Conservation (phyloP, 371 early-diverging fungal species). For the Mucor racemosus region DNA sequence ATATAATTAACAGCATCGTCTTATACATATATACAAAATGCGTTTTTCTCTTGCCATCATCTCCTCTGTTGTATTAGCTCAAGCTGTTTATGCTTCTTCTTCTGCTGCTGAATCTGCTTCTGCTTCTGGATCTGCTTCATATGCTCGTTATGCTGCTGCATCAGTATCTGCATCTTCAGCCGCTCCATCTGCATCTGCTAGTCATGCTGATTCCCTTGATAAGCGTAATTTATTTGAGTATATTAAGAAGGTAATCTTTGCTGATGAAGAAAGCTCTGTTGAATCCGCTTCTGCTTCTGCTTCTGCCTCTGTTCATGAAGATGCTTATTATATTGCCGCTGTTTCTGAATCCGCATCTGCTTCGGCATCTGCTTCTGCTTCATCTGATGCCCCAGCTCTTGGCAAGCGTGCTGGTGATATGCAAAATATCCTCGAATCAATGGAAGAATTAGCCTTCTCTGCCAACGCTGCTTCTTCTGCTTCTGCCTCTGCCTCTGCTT, state of each 20-base stretch:
- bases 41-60: conserved; percentile 28
- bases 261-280: background rate
- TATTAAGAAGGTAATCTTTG: conserved; percentile 10
- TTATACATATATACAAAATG: conserved; percentile 16
- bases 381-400: no score
- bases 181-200: background rate
- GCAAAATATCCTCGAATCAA: no score
- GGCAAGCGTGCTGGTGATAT: no score
- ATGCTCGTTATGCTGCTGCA: conserved; percentile 9
- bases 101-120: background rate
- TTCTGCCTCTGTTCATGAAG: no score
- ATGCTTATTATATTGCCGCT: no score
- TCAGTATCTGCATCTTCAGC: conserved; percentile 1
- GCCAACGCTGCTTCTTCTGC: background rate
- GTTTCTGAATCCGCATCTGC: background rate
- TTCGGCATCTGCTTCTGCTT: no score
- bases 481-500: background rate
- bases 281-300: background rate
- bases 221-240: conserved; percentile 22
- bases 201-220: background rate
- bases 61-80: conserved; percentile 23
- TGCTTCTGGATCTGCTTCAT: conserved; percentile 6
- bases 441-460: no score
- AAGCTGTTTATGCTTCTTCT: conserved; percentile 22
- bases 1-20: background rate